Percentiles rank a stretch among this genome's conserved stretches.
These are phyloP conservation scores for Candida xyloterini DNA, from an alignment of 805 yeast genomes.

Conservation along the genomic window DNA sequence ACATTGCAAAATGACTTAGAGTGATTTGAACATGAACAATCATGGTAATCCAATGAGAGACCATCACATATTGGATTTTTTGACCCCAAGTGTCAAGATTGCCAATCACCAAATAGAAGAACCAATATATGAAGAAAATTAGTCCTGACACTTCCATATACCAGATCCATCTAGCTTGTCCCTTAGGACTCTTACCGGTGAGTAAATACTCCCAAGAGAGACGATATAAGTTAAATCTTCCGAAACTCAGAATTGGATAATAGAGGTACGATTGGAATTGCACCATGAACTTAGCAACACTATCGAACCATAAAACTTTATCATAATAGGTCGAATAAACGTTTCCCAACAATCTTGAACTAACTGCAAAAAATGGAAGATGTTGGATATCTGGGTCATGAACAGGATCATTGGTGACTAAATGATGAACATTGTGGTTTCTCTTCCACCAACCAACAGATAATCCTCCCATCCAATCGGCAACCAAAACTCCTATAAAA, in stretches of 20 bases:
- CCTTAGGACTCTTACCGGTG: constrained; percentile 77
- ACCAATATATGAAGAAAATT: constrained; percentile 74
- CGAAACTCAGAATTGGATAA: constrained; percentile 78
- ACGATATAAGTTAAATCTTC: constrained; percentile 80
- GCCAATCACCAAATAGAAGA: constrained; percentile 61
- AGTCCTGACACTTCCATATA: constrained; percentile 74
- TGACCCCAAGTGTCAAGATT: constrained; percentile 51
- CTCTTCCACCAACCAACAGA: constrained; percentile 95
- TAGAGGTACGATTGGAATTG: constrained; percentile 67
- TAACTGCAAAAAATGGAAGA: constrained; percentile 85
- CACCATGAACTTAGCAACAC: constrained; percentile 53
- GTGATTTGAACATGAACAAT: constrained; percentile 93
- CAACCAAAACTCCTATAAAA: constrained; percentile 66
- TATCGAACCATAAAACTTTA: constrained; percentile 63
- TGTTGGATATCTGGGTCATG: constrained; percentile 96
- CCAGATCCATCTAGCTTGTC: constrained; percentile 84
- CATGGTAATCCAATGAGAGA: constrained; percentile 81
- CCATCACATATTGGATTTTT: constrained; percentile 58
- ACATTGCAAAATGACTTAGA: constrained; percentile 88
- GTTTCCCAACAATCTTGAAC: constrained; percentile 62
- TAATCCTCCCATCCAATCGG: constrained; percentile 82
- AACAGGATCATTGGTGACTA: constrained; percentile 87
- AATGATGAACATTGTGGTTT: constrained; percentile 90
- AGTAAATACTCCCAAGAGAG: constrained; percentile 76
- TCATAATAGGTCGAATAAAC: constrained; percentile 82